Percentiles rank a stretch among this genome's conserved stretches.
Evolutionary conservation across 108 stramenopile species (phyloP).

Genomic region (Asterionellopsis glacialis): DNA sequence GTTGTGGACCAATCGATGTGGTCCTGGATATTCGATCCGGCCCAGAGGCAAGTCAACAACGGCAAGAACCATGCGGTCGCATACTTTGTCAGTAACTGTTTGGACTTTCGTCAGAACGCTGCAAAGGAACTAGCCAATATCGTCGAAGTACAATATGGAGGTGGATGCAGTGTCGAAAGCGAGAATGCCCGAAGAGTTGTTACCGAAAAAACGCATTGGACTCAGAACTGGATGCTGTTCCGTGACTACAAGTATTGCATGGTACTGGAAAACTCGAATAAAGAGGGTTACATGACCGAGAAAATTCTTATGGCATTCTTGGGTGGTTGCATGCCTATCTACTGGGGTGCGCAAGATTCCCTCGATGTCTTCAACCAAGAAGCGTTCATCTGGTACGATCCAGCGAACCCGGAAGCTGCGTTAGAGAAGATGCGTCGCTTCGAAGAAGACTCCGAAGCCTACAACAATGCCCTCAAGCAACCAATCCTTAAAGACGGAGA

Average conservation of each 20-base stretch:
- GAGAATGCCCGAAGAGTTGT: no score
- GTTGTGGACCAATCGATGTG: no score
- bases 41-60: no score
- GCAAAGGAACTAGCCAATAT: no score
- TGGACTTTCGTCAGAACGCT: no score
- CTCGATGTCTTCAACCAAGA: constrained; percentile 55
- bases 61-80: no score
- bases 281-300: constrained; percentile 51
- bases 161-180: no score
- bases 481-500: constrained; percentile 40
- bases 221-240: constrained; percentile 14
- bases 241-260: constrained; percentile 38
- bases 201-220: no score
- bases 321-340: constrained; percentile 53
- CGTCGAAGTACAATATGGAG: no score
- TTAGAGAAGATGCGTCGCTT: constrained; percentile 27
- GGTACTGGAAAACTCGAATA: constrained; percentile 47
- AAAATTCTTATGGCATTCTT: constrained; percentile 52
- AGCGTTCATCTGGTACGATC: constrained; percentile 50
- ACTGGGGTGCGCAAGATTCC: constrained; percentile 37
- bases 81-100: no score
- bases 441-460: constrained; percentile 31
- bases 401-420: constrained; percentile 34
- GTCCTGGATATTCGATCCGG: no score
- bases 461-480: constrained; percentile 21